Percentiles rank a stretch among this genome's conserved stretches.
phyloP scores from a whole-genome alignment of 2,329 filamentous ascomycete genomes.

The Pseudocercospora cruenta region DNA sequence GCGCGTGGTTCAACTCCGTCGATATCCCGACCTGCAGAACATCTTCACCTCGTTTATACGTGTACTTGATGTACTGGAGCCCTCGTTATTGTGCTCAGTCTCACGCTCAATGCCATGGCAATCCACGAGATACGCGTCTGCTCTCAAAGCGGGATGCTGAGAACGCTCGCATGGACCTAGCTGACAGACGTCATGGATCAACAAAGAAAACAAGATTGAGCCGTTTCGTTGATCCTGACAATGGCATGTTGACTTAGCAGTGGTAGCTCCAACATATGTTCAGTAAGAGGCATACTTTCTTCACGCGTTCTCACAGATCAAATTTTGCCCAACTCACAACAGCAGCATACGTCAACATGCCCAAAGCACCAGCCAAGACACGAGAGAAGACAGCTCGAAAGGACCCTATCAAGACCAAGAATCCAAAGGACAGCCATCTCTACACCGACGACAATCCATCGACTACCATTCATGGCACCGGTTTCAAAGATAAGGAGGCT shows the following conservation, averaged over 20 bases:
- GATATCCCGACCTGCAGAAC: too few relatives aligned
- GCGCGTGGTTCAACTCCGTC: too few relatives aligned
- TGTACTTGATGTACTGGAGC: not conserved
- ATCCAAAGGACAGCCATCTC: conserved; percentile 36
- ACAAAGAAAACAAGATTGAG: conserved; percentile 11
- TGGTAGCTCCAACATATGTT: not conserved
- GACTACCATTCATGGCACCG: conserved; percentile 40
- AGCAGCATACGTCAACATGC: conserved; percentile 15
- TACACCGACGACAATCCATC: conserved; percentile 41
- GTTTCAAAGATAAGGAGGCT: conserved; percentile 37
- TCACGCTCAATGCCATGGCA: not conserved
- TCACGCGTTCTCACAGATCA: not conserved
- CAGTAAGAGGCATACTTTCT: not conserved
- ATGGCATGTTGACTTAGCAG: not conserved
- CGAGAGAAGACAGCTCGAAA: conserved; percentile 14
- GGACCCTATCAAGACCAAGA: conserved; percentile 17
- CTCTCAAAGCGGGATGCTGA: not conserved
- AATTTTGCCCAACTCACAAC: not conserved
- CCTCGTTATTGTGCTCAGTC: not conserved
- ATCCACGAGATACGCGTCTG: too few relatives aligned
- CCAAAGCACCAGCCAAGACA: conserved; percentile 18
- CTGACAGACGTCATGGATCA: not conserved
- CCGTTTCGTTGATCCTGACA: conserved; percentile 7
- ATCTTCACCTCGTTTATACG: too few relatives aligned
- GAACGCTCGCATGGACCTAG: not conserved